Conservation (phyloP, 768 basidiomycete genomes). For the Clavaria fumosa region DNA sequence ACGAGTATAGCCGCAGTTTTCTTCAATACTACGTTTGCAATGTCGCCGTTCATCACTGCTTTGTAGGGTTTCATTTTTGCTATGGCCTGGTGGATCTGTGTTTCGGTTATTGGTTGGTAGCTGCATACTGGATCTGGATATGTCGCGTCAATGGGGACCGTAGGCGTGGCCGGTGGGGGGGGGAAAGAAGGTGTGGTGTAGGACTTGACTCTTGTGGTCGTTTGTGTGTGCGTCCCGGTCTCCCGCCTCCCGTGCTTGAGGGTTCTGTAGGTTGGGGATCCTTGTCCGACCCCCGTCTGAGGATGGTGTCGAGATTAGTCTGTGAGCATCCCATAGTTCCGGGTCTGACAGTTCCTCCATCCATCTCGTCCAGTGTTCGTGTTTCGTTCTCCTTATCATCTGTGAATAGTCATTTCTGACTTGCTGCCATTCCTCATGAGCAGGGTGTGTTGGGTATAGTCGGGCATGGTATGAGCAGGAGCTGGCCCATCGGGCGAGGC, state of each 20-base stretch:
- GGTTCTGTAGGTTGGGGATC: slow-evolving; percentile 9
- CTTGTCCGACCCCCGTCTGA: slow-evolving; percentile 7
- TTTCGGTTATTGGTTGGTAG: not conserved
- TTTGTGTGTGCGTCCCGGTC: slow-evolving; percentile 3
- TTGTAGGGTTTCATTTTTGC: slow-evolving; percentile 14
- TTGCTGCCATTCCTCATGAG: not conserved
- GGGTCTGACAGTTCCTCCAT: slow-evolving; percentile 5
- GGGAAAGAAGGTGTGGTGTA: slow-evolving; percentile 9
- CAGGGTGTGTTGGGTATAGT: not conserved
- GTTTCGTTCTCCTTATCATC: slow-evolving; percentile 6
- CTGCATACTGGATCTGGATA: slow-evolving; percentile 7
- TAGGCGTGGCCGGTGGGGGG: slow-evolving; percentile 5
- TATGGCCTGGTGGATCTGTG: slow-evolving; percentile 8
- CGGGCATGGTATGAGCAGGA: not conserved
- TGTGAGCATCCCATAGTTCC: slow-evolving; percentile 10
- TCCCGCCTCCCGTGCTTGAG: not conserved
- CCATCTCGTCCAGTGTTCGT: slow-evolving; percentile 9
- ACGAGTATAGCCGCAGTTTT: slow-evolving; percentile 7
- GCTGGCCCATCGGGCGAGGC: not conserved
- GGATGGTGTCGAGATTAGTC: slow-evolving; percentile 1
- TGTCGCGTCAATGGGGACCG: slow-evolving; percentile 3
- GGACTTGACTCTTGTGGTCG: slow-evolving; percentile 2
- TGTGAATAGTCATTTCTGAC: slow-evolving; percentile 6
- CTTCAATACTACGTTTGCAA: slow-evolving; percentile 14
- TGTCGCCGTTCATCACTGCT: slow-evolving; percentile 14